phyloP scores from a whole-genome alignment of 495 filamentous ascomycete species.

The Neurospora africana region DNA sequence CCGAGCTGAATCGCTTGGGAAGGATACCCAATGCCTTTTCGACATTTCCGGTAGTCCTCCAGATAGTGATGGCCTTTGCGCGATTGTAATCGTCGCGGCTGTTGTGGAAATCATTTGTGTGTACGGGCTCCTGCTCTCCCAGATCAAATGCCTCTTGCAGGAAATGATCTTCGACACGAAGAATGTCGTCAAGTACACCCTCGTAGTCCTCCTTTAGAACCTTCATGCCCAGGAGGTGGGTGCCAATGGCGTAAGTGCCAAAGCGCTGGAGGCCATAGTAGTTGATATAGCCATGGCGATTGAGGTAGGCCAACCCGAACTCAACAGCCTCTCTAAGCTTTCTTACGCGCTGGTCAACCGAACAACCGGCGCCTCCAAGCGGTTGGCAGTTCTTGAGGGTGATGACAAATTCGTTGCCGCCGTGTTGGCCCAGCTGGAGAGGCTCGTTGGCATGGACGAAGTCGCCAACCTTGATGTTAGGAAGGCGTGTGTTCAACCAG shows the following conservation, averaged over 20 bases:
- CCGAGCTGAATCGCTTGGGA: slow-evolving; percentile 75
- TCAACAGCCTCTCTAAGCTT: slow-evolving; percentile 27
- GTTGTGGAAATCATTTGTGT: slow-evolving; percentile 2
- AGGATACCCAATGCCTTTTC: slow-evolving; percentile 51
- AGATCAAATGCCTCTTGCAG: slow-evolving; percentile 15
- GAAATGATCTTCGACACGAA: slow-evolving; percentile 40
- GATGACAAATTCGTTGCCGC: slow-evolving; percentile 85
- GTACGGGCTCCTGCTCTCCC: neutral
- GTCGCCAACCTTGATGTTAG: slow-evolving; percentile 57
- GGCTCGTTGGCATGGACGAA: slow-evolving; percentile 61
- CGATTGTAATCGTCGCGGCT: slow-evolving; percentile 61
- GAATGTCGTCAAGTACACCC: slow-evolving; percentile 62
- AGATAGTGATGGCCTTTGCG: slow-evolving; percentile 63
- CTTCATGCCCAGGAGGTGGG: slow-evolving; percentile 69
- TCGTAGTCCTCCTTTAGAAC: slow-evolving; percentile 73
- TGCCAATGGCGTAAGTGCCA: slow-evolving; percentile 71
- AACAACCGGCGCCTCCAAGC: slow-evolving; percentile 33
- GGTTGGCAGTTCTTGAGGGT: slow-evolving; percentile 76
- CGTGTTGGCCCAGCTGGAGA: slow-evolving; percentile 71
- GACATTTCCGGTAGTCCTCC: slow-evolving; percentile 46
- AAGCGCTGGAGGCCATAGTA: slow-evolving; percentile 95
- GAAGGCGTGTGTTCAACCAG: slow-evolving; percentile 50
- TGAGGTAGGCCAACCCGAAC: slow-evolving; percentile 43
- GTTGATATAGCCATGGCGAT: slow-evolving; percentile 74
- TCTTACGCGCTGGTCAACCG: slow-evolving; percentile 27